phyloP scores from a whole-genome alignment of 805 yeast genomes.

The Debaryomyces maramus region DNA sequence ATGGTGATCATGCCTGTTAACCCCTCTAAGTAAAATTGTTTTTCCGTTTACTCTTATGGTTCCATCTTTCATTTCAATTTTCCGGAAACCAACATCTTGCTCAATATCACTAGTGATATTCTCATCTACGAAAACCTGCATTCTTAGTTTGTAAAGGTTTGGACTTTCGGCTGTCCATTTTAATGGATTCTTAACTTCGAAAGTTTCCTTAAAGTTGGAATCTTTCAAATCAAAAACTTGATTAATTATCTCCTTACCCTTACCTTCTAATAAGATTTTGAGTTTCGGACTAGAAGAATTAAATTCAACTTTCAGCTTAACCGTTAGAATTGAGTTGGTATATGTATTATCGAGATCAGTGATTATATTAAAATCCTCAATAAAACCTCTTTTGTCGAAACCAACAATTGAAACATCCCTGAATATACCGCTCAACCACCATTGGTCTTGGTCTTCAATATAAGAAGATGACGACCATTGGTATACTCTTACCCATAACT shows the following conservation, averaged over 20 bases:
- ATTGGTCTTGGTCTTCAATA: slow-evolving; percentile 40
- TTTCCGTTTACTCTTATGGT: slow-evolving; percentile 27
- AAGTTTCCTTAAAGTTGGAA: background rate
- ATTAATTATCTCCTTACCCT: slow-evolving; percentile 1
- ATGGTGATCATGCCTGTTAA: slow-evolving; percentile 38
- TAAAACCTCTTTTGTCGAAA: slow-evolving; percentile 21
- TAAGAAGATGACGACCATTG: slow-evolving; percentile 34
- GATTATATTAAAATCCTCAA: slow-evolving; percentile 25
- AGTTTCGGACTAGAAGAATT: background rate
- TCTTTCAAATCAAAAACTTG: slow-evolving; percentile 1
- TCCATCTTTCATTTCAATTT: slow-evolving; percentile 24
- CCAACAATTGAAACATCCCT: slow-evolving; percentile 33
- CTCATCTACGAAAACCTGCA: slow-evolving; percentile 12
- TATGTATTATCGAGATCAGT: slow-evolving; percentile 17
- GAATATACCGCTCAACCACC: slow-evolving; percentile 41
- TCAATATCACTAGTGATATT: slow-evolving; percentile 11
- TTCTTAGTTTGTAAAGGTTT: slow-evolving; percentile 20
- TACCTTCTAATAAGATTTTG: slow-evolving; percentile 3
- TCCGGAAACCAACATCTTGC: slow-evolving; percentile 28
- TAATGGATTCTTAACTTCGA: slow-evolving; percentile 16
- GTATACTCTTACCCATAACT: slow-evolving; percentile 25
- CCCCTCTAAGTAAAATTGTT: slow-evolving; percentile 30
- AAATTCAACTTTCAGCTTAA: slow-evolving; percentile 4
- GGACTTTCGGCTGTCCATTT: slow-evolving; percentile 38
- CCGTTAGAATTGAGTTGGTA: slow-evolving; percentile 8